A percentile compares a stretch with the other conserved stretches of the same genome.
Evolutionary conservation across 108 stramenopile genomes (phyloP).

Genomic region (Bacterosira constricta): DNA sequence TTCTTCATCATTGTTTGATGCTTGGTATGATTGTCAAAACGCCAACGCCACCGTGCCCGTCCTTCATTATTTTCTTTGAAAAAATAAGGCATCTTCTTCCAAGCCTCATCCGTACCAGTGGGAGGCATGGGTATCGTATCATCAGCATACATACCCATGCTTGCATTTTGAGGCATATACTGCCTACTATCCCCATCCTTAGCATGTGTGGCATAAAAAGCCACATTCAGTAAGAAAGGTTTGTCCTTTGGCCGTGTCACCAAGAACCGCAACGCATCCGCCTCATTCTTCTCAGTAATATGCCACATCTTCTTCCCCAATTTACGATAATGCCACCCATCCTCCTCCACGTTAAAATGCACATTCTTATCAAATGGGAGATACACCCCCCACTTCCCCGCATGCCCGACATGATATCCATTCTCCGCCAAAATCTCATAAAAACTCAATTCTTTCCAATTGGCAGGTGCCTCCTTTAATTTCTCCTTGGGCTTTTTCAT

Average conservation of each 20-base stretch:
- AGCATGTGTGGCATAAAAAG: constrained; percentile 81
- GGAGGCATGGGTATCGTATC: constrained; percentile 59
- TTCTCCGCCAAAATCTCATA: constrained; percentile 28
- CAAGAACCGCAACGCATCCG: constrained; percentile 67
- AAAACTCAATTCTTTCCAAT: constrained; percentile 43
- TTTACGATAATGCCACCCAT: constrained; percentile 47
- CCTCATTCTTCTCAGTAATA: constrained; percentile 70
- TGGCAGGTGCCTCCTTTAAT: constrained; percentile 18
- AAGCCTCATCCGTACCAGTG: constrained; percentile 44
- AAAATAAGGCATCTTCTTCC: constrained; percentile 56
- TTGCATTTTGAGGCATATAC: constrained; percentile 57
- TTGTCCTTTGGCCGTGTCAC: constrained; percentile 58
- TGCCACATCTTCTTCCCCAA: constrained; percentile 43
- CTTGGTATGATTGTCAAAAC: constrained; percentile 57
- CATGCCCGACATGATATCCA: constrained; percentile 65
- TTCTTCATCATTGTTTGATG: constrained; percentile 76
- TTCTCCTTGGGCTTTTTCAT: constrained; percentile 17
- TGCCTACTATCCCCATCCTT: constrained; percentile 39
- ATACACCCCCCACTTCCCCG: constrained; percentile 65
- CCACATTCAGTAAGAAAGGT: constrained; percentile 71
- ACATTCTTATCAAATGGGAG: constrained; percentile 32
- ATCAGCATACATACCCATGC: constrained; percentile 54
- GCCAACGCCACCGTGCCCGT: constrained; percentile 53
- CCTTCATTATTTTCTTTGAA: constrained; percentile 68
- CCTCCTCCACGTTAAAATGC: constrained; percentile 47